These are phyloP conservation scores for Malbranchea zuffiana DNA, from an alignment of 2,329 filamentous ascomycete genomes.

Conservation along the genomic window DNA sequence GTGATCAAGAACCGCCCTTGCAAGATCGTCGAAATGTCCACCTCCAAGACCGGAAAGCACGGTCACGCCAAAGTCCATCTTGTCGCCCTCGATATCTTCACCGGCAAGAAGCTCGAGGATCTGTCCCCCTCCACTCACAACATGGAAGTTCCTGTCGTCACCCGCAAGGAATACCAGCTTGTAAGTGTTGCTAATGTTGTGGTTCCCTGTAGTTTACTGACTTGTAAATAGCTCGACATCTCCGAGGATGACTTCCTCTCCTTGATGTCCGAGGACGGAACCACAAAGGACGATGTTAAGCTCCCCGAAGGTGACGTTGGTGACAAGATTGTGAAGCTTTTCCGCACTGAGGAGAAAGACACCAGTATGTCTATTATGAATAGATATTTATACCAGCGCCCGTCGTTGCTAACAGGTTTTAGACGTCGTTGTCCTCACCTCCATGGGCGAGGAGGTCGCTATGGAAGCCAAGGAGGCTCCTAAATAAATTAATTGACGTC, in stretches of 20 bases:
- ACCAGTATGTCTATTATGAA: slow-evolving; percentile 60
- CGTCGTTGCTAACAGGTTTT: slow-evolving; percentile 10
- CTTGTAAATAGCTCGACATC: slow-evolving; percentile 87
- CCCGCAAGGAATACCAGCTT: slow-evolving; percentile 82
- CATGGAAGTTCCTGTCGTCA: slow-evolving; percentile 84
- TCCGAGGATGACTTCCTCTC: slow-evolving; percentile 90
- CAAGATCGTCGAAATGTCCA: slow-evolving; percentile 99
- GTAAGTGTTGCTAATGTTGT: slow-evolving; percentile 48
- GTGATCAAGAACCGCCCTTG: slow-evolving; percentile 97
- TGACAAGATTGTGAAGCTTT: slow-evolving; percentile 73
- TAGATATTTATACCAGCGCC: not conserved
- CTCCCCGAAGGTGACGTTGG: slow-evolving; percentile 81
- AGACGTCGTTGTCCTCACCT: slow-evolving; percentile 87
- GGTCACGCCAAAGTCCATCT: slow-evolving; percentile 99
- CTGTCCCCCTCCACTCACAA: slow-evolving; percentile 89
- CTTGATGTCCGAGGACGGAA: slow-evolving; percentile 78
- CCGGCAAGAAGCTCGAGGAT: slow-evolving; percentile 98
- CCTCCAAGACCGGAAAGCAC: slow-evolving; percentile 99
- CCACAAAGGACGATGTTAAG: slow-evolving; percentile 90
- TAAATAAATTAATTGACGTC: slow-evolving; percentile 3
- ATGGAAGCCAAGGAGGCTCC: slow-evolving; percentile 93
- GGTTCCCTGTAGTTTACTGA: not conserved
- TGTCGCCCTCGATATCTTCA: slow-evolving; percentile 98
- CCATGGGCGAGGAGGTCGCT: slow-evolving; percentile 90
- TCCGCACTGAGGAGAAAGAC: slow-evolving; percentile 77